Base-by-base conservation (phyloP, 495 filamentous ascomycete genomes). In the Echria macrotheca region DNA sequence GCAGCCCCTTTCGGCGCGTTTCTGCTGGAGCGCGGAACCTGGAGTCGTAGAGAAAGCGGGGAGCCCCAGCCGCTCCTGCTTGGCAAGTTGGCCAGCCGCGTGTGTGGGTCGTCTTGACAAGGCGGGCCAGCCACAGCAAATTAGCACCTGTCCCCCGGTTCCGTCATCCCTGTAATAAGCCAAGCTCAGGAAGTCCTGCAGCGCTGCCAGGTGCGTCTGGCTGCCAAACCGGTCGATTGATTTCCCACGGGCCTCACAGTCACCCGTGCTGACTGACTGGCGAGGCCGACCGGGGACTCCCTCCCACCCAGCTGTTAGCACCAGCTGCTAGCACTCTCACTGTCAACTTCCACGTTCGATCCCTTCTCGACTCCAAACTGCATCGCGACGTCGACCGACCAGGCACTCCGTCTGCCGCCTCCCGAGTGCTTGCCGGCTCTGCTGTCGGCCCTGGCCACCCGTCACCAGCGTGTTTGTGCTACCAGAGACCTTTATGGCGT, bases 61-160 rank as follows among this genome's bases (percentile, higher is more conserved):
- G n/a, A n/a, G n/a, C n/a, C n/a, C 3, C 36, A 19, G 36, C 36
- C 36, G 28, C 28, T 31, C 17, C 24, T 41, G 38, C 38, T 24
- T 21, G 11, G 18, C 19, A 22, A 41, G 15, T 22, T 22, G 25
- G 24, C 42, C 42, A 44, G 42, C 42, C 42, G 42, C 42, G 42
- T 44, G 42, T 18, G 42, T n/a, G 19, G 42, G 26, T 19, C 28
- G 31, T n/a, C 17, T 21, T 28, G 47, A 25, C 48, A 25, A 42
- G 47, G 48, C 44, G 42, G 44, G 49, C 54, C 54, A 56, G 54
- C 54, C 54, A 56, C 54, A 52, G 54, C 44, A 56, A 56, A 56
- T 56, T 56, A 56, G 53, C 41, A 40, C 24, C 42, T 31, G n/a
- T 22, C 42, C 44, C 14, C 31, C 14, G 41, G 2, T 32, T 25